Percentiles rank a stretch among this genome's conserved stretches.
phyloP scores from a whole-genome alignment of 208 protist genomes.

The Leptomonas pyrrhocoris region DNA sequence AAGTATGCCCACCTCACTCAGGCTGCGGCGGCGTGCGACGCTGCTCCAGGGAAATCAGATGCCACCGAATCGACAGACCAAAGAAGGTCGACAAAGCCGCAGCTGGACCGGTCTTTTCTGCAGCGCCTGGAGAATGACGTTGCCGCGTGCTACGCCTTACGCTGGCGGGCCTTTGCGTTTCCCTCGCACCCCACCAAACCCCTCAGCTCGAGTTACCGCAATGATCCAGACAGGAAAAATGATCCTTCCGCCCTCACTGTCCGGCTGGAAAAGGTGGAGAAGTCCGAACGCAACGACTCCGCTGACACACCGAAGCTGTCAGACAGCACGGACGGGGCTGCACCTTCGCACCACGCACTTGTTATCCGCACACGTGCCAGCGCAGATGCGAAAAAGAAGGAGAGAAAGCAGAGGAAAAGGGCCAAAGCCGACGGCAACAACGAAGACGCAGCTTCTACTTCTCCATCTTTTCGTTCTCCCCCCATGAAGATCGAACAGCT shows the following conservation, averaged over 20 bases:
- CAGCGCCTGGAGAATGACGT: conserved; percentile 50
- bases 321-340: background rate
- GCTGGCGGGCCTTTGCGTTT: conserved; percentile 55
- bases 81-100: conserved; percentile 10
- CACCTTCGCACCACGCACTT: background rate
- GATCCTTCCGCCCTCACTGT: conserved; percentile 6
- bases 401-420: conserved; percentile 3
- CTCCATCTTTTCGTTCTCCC: background rate
- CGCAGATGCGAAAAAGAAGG: conserved; percentile 6
- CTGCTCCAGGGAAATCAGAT: background rate
- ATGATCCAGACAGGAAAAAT: conserved; percentile 15
- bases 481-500: conserved; percentile 10
- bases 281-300: background rate
- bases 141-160: conserved; percentile 42
- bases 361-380: conserved; percentile 20
- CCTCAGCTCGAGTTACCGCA: conserved; percentile 37
- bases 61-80: background rate
- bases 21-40: background rate
- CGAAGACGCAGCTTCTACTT: too few relatives aligned
- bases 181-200: conserved; percentile 41
- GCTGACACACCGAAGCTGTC: background rate
- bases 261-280: conserved; percentile 14
- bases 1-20: conserved; percentile 25
- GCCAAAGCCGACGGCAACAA: background rate
- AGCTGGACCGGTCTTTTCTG: conserved; percentile 12